These are phyloP conservation scores for Fusarium fracticaudum DNA, from an alignment of 2,329 filamentous ascomycete genomes.

Conservation along the genomic window DNA sequence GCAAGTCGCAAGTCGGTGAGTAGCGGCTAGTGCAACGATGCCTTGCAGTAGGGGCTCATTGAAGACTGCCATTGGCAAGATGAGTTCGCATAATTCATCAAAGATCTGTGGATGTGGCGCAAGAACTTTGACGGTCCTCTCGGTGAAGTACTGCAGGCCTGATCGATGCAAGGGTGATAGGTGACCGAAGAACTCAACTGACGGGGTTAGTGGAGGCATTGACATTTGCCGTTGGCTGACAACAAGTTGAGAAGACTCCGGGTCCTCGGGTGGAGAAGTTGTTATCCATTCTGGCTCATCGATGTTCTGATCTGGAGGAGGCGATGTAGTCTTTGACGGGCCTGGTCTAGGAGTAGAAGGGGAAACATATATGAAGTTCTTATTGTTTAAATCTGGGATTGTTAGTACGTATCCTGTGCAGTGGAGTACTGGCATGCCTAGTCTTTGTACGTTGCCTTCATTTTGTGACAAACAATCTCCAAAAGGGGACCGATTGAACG, in stretches of 20 bases:
- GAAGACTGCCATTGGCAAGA: constrained; percentile 30
- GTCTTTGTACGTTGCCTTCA: constrained; percentile 25
- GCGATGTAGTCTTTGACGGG: not conserved
- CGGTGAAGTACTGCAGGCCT: constrained; percentile 33
- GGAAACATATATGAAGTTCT: constrained; percentile 35
- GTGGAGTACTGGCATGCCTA: not conserved
- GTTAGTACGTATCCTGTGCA: not conserved
- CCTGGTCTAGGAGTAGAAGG: constrained; percentile 9
- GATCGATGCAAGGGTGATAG: constrained; percentile 29
- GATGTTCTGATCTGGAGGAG: not conserved
- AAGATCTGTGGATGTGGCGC: constrained; percentile 28
- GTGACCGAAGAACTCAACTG: constrained; percentile 24
- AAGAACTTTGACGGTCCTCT: constrained; percentile 26
- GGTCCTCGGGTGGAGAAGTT: not conserved
- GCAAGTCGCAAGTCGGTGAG: constrained; percentile 27
- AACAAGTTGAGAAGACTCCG: not conserved
- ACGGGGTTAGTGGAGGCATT: not conserved
- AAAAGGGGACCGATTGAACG: constrained; percentile 28
- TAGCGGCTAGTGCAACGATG: constrained; percentile 28
- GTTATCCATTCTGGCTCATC: not conserved
- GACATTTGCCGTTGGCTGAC: not conserved
- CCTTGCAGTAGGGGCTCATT: constrained; percentile 25
- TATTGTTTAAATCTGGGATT: constrained; percentile 18
- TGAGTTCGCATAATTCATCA: constrained; percentile 27
- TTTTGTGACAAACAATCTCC: constrained; percentile 26